phyloP scores from a whole-genome alignment of 75 land plant genomes.

The Pinus albicaulis region DNA sequence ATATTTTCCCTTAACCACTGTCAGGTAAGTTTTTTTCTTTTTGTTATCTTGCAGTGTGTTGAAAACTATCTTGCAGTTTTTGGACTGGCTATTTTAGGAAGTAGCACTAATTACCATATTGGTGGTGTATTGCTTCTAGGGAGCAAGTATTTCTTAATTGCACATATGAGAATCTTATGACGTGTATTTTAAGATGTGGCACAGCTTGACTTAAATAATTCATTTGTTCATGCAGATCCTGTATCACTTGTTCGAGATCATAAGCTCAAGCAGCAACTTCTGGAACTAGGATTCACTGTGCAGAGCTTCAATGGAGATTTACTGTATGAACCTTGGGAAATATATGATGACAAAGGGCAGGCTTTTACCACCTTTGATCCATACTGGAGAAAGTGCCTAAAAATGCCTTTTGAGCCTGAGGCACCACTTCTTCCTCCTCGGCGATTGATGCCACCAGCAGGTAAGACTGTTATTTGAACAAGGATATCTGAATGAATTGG shows the following conservation, averaged over 20 bases:
- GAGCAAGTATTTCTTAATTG: too few relatives aligned
- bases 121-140: too few relatives aligned
- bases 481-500: not conserved
- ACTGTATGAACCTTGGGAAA: conserved; percentile 80
- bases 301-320: conserved; percentile 67
- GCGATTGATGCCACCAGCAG: conserved; percentile 42
- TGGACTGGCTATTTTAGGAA: too few relatives aligned
- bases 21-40: too few relatives aligned
- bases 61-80: too few relatives aligned
- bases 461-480: conserved; percentile 16
- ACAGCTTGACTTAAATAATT: too few relatives aligned
- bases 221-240: conserved; percentile 46
- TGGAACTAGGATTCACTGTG: conserved; percentile 48
- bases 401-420: conserved; percentile 45
- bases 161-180: too few relatives aligned
- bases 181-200: too few relatives aligned
- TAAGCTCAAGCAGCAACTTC: conserved; percentile 44
- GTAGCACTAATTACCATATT: too few relatives aligned
- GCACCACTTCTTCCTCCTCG: conserved; percentile 50
- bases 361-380: conserved; percentile 72
- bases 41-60: too few relatives aligned
- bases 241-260: conserved; percentile 80
- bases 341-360: conserved; percentile 61
- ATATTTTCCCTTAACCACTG: too few relatives aligned
- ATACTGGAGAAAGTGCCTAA: conserved; percentile 62